phyloP scores from a whole-genome alignment of 2,329 filamentous ascomycete species.

The Herpotrichia juniperi region DNA sequence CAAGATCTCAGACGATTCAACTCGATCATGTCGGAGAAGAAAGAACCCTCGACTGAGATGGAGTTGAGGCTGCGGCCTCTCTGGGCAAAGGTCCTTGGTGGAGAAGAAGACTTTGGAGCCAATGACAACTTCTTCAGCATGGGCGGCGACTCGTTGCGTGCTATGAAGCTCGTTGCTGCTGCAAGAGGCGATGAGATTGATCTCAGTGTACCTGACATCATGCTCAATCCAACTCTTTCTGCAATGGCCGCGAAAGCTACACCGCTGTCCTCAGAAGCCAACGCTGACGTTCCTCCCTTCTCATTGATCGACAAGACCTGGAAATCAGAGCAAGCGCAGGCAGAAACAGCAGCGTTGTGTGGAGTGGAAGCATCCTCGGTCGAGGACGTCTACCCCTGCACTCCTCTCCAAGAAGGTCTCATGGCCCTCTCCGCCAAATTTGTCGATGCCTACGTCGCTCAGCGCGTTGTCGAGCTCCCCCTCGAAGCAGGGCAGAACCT shows the following conservation, averaged over 20 bases:
- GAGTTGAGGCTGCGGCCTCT: conserved; percentile 34
- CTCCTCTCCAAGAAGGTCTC: conserved; percentile 49
- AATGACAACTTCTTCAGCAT: conserved; percentile 53
- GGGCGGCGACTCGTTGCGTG: conserved; percentile 58
- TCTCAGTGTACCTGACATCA: conserved; percentile 63
- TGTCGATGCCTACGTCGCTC: conserved; percentile 46
- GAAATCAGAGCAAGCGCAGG: conserved; percentile 37
- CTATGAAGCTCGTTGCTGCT: conserved; percentile 63
- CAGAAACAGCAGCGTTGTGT: conserved; percentile 47
- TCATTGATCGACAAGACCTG: conserved; percentile 35
- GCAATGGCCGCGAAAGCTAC: conserved; percentile 52
- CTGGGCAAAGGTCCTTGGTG: conserved; percentile 41
- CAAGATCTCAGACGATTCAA: conserved; percentile 41
- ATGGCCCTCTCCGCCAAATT: conserved; percentile 48
- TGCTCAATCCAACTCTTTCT: conserved; percentile 53
- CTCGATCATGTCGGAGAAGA: conserved; percentile 51
- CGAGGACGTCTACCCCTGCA: conserved; percentile 51
- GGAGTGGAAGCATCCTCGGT: conserved; percentile 27
- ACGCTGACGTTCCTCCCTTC: conserved; percentile 37
- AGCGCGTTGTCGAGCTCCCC: conserved; percentile 40
- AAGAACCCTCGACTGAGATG: conserved; percentile 36
- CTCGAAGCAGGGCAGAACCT: conserved; percentile 39
- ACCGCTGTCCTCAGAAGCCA: conserved; percentile 19
- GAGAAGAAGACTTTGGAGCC: conserved; percentile 38
- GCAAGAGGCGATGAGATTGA: conserved; percentile 56